Evolutionary conservation across 148 eudicot species (phyloP), one percentile per base, ranked within the genome.

Genomic region (Vaccinium corymbosum): DNA sequence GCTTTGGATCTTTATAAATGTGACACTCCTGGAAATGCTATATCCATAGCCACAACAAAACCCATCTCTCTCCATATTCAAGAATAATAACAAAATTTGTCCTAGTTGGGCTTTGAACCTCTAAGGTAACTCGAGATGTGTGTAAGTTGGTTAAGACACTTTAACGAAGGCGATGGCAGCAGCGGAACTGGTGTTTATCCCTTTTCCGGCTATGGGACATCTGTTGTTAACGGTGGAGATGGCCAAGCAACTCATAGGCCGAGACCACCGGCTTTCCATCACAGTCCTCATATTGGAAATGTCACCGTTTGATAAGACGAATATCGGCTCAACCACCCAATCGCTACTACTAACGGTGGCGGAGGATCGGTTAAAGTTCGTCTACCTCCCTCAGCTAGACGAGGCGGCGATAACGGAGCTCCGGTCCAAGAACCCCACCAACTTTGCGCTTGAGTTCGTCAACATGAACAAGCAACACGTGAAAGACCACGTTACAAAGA

Each of bases 11-110:
- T 35, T 35, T 35, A 35, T 35, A 35, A 35, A 1, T 35, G 2
- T 35, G 38, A 35, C 38, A 35, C 38, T 35, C 38, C 38, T 35
- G 38, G 38, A 35, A 35, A 35, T 35, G 38, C 2, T 35, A 35
- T 35, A 35, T 15, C 46, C 17, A 55, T 17, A 3, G 59, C 59
- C 59, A 55, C 16, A 57, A 57, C 38, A 6, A 6, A 57, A 16
- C 12, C 90, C 90, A 8, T 83, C 7, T 90, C 85, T 87, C 78
- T 86, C 77, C 73, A 83, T 61, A 90, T 32, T 89, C 85, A 0
- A 87, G 82, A 61, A 1, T 1, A 59, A 1, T 2, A 19, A 1
- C 8, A 8, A 19, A 2, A 59, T 19, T 59, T 7, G 5, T 35
- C 38, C 38, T 35, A 35, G 38, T 35, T 35, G 38, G 57, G 22